phyloP scores from a whole-genome alignment of 2,329 filamentous ascomycete species.

The Penicillium sp. region DNA sequence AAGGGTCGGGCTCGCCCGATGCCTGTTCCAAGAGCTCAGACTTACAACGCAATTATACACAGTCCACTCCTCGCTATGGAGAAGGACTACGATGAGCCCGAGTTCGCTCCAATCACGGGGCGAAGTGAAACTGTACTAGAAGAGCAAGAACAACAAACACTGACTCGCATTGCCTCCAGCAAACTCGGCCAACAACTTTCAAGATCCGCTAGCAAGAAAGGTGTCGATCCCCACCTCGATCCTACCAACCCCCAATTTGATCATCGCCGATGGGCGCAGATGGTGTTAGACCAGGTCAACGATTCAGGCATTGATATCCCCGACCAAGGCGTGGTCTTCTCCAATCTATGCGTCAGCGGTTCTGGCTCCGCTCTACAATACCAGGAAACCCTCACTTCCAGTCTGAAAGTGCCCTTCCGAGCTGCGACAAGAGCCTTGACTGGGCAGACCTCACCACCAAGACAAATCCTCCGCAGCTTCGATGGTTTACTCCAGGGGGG shows the following conservation, averaged over 20 bases:
- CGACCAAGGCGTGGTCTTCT: conserved; percentile 28
- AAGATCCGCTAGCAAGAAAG: conserved; percentile 12
- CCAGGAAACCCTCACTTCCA: conserved; percentile 28
- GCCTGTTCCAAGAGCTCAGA: not conserved
- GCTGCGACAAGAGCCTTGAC: conserved; percentile 10
- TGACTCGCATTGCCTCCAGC: conserved; percentile 27
- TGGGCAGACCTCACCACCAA: conserved; percentile 34
- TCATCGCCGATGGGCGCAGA: conserved; percentile 28
- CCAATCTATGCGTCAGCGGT: conserved; percentile 26
- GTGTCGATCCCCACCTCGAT: conserved; percentile 24
- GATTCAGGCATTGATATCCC: conserved; percentile 25
- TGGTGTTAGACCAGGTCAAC: conserved; percentile 20
- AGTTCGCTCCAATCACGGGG: conserved; percentile 21
- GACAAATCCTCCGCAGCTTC: conserved; percentile 22
- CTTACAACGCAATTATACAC: not conserved
- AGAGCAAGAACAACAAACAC: conserved; percentile 16
- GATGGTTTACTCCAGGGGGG: conserved; percentile 37
- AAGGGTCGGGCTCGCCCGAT: not conserved
- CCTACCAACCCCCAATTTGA: conserved; percentile 26
- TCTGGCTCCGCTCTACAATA: conserved; percentile 26
- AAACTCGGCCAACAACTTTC: conserved; percentile 24
- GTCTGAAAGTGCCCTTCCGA: conserved; percentile 37
- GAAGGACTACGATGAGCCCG: conserved; percentile 13
- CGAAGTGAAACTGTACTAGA: conserved; percentile 13
- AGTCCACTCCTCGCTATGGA: conserved; percentile 11